A percentile compares a stretch with the other conserved stretches of the same genome.
phyloP scores from a whole-genome alignment of 257 asterid genomes.

The Solanum commersonii region DNA sequence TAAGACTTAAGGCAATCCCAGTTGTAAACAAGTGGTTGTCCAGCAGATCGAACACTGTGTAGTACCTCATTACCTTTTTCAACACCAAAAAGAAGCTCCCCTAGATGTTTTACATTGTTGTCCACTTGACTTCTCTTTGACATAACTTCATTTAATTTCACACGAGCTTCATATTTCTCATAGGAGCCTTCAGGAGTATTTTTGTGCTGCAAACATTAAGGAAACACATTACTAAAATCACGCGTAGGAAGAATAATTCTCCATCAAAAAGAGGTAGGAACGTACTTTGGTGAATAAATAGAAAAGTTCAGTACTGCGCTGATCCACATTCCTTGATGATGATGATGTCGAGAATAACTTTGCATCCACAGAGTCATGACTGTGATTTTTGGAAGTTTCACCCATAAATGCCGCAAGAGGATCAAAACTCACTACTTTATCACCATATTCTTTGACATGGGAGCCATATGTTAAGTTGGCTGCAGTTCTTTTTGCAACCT shows the following conservation, averaged over 20 bases:
- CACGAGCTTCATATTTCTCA: conserved; percentile 70
- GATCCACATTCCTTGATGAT: conserved; percentile 49
- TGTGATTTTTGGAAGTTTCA: no score
- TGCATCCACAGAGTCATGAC: no score
- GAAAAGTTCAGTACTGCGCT: conserved; percentile 75
- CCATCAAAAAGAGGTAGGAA: not conserved
- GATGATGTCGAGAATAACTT: conserved; percentile 37
- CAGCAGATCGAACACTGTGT: conserved; percentile 42
- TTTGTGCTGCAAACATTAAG: conserved; percentile 20
- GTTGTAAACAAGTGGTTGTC: conserved; percentile 24
- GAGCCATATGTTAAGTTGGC: not conserved
- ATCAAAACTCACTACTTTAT: not conserved
- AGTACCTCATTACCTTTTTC: conserved; percentile 55
- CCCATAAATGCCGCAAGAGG: not conserved
- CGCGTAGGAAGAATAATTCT: not conserved
- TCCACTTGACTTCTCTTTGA: conserved; percentile 65
- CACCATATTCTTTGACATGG: not conserved
- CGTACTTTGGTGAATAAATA: conserved; percentile 82
- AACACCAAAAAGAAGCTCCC: conserved; percentile 74
- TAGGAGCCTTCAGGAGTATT: conserved; percentile 69
- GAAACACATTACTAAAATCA: not conserved
- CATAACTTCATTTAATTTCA: conserved; percentile 62
- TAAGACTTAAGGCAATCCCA: conserved; percentile 70
- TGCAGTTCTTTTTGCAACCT: not conserved
- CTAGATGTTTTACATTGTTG: conserved; percentile 48